A percentile compares a stretch with the other conserved stretches of the same genome.
Conservation (phyloP, 805 yeast species). For the Brettanomyces anomalus region DNA sequence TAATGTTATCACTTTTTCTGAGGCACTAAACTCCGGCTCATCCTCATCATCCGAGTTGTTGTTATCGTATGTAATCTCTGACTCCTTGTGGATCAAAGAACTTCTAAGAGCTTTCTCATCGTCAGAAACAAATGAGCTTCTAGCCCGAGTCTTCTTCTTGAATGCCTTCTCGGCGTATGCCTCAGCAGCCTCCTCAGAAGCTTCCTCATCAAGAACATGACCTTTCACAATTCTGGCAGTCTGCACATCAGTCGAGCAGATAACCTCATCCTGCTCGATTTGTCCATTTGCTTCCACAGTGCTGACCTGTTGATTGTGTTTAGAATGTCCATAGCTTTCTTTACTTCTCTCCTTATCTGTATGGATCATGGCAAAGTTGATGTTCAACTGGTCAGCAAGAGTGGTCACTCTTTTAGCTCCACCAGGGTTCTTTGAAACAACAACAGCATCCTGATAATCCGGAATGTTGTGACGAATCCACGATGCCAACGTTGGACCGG, state of each 20-base stretch:
- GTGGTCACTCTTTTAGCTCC: constrained; percentile 98
- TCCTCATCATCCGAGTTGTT: constrained; percentile 85
- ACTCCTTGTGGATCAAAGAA: constrained; percentile 14
- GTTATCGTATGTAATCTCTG: constrained; percentile 46
- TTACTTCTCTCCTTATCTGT: constrained; percentile 91
- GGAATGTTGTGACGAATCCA: constrained; percentile 91
- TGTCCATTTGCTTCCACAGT: constrained; percentile 32
- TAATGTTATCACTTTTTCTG: constrained; percentile 85
- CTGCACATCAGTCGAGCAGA: constrained; percentile 73
- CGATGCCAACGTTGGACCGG: constrained; percentile 91
- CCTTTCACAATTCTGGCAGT: constrained; percentile 96
- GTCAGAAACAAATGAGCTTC: constrained; percentile 4
- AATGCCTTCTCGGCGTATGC: not conserved
- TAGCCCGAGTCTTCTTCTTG: constrained; percentile 26
- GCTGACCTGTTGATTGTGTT: constrained; percentile 33
- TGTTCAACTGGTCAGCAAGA: constrained; percentile 90
- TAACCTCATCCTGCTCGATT: constrained; percentile 57
- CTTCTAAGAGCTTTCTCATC: constrained; percentile 9
- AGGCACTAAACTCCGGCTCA: constrained; percentile 49
- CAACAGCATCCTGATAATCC: constrained; percentile 82
- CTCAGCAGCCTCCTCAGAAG: constrained; percentile 3
- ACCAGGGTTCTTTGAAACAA: constrained; percentile 98
- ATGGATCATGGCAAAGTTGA: constrained; percentile 97
- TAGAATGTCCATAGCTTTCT: constrained; percentile 36
- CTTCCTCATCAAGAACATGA: constrained; percentile 84